Conservation (phyloP, 495 filamentous ascomycete species). For the Trichoderma virens region DNA sequence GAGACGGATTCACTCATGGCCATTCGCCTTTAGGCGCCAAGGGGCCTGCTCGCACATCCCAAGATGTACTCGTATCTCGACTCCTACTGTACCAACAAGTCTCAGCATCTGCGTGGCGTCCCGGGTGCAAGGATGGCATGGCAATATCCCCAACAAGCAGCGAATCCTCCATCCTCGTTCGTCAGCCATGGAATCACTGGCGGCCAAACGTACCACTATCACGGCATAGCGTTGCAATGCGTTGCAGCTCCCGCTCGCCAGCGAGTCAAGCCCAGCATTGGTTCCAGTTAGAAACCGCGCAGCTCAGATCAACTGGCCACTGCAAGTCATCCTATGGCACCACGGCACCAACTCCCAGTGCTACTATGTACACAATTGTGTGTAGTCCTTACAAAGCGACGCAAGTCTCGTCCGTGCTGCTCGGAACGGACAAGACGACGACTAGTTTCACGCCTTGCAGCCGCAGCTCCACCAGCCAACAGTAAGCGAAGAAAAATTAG, state of each 20-base stretch:
- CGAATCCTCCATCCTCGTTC: neutral
- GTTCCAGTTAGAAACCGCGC: neutral
- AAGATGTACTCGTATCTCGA: neutral
- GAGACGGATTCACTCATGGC: neutral
- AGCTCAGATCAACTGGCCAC: slow-evolving; percentile 1
- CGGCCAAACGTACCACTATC: neutral
- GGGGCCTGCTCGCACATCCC: neutral
- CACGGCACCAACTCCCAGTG: neutral
- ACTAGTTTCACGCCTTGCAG: slow-evolving; percentile 2
- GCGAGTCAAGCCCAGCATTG: neutral
- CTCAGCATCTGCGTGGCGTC: neutral
- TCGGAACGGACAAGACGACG: neutral
- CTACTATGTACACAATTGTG: too few relatives aligned
- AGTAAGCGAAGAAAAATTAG: slow-evolving; percentile 4
- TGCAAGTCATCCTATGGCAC: slow-evolving; percentile 1
- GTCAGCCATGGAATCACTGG: neutral
- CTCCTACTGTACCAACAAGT: neutral
- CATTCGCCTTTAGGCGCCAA: neutral
- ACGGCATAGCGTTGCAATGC: slow-evolving; percentile 6
- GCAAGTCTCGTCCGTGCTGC: neutral
- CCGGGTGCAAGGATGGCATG: neutral
- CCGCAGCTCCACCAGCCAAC: slow-evolving; percentile 6
- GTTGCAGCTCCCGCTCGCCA: slow-evolving; percentile 1
- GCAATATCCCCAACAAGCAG: slow-evolving; percentile 5
- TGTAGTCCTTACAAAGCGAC: neutral